Percentiles rank a stretch among this genome's conserved stretches.
These are phyloP conservation scores for Populus trichocarpa DNA, from an alignment of 441 rosid genomes.

Conservation along the genomic window DNA sequence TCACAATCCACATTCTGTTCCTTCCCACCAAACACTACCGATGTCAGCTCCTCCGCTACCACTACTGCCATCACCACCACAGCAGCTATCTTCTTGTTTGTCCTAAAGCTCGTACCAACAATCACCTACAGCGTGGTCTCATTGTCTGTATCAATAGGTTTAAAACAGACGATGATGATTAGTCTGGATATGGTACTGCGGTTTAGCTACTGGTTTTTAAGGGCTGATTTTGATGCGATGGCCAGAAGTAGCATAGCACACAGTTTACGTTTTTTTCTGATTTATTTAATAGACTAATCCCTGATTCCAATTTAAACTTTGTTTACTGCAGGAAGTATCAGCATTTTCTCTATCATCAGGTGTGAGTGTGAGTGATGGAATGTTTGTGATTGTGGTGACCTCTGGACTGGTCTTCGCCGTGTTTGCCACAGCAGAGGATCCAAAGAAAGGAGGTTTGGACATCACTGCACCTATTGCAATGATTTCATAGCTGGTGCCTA, in stretches of 20 bases:
- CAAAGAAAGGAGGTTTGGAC: constrained; percentile 62
- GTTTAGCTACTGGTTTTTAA: neutral
- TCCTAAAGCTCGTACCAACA: neutral
- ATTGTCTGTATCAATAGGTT: no score
- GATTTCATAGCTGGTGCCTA: constrained; percentile 70
- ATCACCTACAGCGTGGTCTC: neutral
- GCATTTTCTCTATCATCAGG: no score
- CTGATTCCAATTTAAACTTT: no score
- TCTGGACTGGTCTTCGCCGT: constrained; percentile 50
- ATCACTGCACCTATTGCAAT: constrained; percentile 44
- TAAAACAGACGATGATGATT: no score
- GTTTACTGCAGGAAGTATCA: no score
- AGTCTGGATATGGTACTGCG: neutral
- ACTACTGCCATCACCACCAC: neutral
- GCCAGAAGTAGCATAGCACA: neutral
- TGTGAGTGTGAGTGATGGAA: no score
- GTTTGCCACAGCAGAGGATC: constrained; percentile 31
- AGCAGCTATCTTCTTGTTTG: neutral
- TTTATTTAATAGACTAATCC: no score
- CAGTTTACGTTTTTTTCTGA: neutral
- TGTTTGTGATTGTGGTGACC: constrained; percentile 65
- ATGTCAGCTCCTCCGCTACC: neutral
- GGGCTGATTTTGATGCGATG: neutral
- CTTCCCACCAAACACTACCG: neutral
- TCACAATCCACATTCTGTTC: neutral